Percentiles rank a stretch among this genome's conserved stretches.
Conservation (phyloP, 805 yeast genomes). For the Yarrowia divulgata region DNA sequence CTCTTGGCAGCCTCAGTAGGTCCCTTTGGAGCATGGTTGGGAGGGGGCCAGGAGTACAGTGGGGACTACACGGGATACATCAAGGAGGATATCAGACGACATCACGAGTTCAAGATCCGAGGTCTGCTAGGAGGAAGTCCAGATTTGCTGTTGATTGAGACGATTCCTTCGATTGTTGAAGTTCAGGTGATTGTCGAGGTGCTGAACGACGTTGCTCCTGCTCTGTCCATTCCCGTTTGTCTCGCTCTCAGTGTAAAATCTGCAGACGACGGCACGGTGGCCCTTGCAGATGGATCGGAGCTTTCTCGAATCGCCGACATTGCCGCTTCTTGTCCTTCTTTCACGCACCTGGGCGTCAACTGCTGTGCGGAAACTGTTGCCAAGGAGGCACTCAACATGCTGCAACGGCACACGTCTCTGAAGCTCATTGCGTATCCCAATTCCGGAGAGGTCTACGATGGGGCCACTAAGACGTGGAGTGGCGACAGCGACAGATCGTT, state of each 20-base stretch:
- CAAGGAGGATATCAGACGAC: constrained; percentile 54
- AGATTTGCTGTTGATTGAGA: constrained; percentile 71
- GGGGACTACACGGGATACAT: constrained; percentile 64
- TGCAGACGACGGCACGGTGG: constrained; percentile 41
- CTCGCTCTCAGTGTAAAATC: constrained; percentile 57
- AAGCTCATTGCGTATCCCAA: constrained; percentile 74
- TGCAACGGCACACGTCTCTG: constrained; percentile 46
- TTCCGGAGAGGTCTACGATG: constrained; percentile 72
- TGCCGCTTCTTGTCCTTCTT: constrained; percentile 1
- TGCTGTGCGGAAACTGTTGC: constrained; percentile 63
- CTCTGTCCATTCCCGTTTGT: constrained; percentile 53
- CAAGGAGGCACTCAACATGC: constrained; percentile 52
- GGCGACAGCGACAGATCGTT: constrained; percentile 37
- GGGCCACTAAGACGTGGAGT: constrained; percentile 55
- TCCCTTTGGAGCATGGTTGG: constrained; percentile 75
- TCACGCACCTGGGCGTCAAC: constrained; percentile 66
- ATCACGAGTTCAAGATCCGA: constrained; percentile 59
- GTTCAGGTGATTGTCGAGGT: constrained; percentile 54
- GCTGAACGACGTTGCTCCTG: constrained; percentile 45
- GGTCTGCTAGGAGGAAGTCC: constrained; percentile 52
- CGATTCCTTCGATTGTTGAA: constrained; percentile 71
- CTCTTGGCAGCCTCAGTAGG: constrained; percentile 72
- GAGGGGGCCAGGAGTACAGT: constrained; percentile 74
- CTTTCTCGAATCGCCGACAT: constrained; percentile 8
- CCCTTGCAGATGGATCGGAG: constrained; percentile 59